Evolutionary conservation across 2,329 filamentous ascomycete species (phyloP).

Genomic region (Aaosphaeria arxii): DNA sequence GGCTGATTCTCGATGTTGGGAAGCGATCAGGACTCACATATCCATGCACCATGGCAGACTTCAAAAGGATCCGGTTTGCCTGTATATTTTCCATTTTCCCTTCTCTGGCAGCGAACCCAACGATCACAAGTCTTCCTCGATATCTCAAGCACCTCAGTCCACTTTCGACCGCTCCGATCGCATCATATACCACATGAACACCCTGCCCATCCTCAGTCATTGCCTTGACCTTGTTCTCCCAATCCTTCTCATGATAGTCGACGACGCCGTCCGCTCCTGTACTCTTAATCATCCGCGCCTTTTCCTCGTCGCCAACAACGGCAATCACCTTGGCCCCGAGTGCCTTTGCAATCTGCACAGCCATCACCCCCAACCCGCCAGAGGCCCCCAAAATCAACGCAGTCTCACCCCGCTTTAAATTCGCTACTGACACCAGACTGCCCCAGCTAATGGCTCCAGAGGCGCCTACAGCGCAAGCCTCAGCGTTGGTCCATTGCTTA

Average conservation of each 20-base stretch:
- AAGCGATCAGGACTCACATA: slow-evolving; percentile 42
- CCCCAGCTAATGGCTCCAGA: slow-evolving; percentile 56
- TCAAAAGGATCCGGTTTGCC: slow-evolving; percentile 55
- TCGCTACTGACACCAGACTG: slow-evolving; percentile 43
- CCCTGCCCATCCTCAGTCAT: slow-evolving; percentile 49
- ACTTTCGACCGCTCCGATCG: slow-evolving; percentile 55
- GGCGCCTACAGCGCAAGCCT: slow-evolving; percentile 53
- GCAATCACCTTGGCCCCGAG: slow-evolving; percentile 54
- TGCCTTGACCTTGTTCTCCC: slow-evolving; percentile 52
- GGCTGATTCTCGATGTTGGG: not conserved
- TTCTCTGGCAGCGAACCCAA: slow-evolving; percentile 57
- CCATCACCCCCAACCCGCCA: slow-evolving; percentile 55
- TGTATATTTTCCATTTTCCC: slow-evolving; percentile 54
- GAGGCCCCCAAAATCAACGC: slow-evolving; percentile 56
- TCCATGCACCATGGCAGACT: slow-evolving; percentile 52
- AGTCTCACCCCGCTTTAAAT: slow-evolving; percentile 46
- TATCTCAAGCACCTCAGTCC: slow-evolving; percentile 55
- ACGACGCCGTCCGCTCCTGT: slow-evolving; percentile 45
- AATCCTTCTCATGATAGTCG: slow-evolving; percentile 41
- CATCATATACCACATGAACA: slow-evolving; percentile 58
- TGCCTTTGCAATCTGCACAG: slow-evolving; percentile 54
- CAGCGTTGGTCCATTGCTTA: slow-evolving; percentile 42
- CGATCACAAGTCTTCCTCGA: slow-evolving; percentile 53
- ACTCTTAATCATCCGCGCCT: slow-evolving; percentile 41
- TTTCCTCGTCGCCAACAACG: slow-evolving; percentile 48